These are phyloP conservation scores for Umbelopsis ramanniana DNA, from an alignment of 192 early-diverging fungal species.

Conservation along the genomic window DNA sequence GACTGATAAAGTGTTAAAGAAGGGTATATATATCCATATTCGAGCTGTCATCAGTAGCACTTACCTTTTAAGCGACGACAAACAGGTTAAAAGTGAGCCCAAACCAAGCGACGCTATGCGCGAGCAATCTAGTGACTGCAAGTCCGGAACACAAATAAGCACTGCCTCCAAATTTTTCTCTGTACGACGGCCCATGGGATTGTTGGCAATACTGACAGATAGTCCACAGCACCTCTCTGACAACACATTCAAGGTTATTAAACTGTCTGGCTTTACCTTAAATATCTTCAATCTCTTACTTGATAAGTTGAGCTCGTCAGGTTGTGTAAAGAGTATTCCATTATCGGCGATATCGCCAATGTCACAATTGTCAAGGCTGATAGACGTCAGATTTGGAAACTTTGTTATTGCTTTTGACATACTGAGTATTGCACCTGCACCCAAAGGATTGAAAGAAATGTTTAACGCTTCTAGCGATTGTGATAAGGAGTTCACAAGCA, in stretches of 20 bases:
- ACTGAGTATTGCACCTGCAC: not conserved
- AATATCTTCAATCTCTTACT: not conserved
- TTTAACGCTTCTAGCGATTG: not conserved
- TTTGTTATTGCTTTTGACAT: not conserved
- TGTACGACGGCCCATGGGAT: not conserved
- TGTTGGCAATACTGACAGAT: not conserved
- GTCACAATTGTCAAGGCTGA: conserved; percentile 1
- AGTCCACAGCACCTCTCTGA: not conserved
- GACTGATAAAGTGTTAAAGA: not conserved
- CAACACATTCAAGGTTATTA: not conserved
- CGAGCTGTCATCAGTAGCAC: not conserved
- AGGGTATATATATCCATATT: not conserved
- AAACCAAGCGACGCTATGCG: not conserved
- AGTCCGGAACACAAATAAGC: not conserved
- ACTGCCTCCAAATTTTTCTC: not conserved
- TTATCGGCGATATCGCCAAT: not conserved
- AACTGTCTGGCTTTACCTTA: not conserved
- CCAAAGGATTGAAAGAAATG: not conserved
- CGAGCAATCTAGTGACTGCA: not conserved
- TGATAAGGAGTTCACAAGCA: not conserved
- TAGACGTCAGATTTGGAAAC: not conserved
- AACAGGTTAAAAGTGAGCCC: not conserved
- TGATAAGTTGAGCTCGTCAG: not conserved
- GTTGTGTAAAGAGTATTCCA: not conserved
- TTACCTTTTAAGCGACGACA: not conserved